Evolutionary conservation across 2,329 filamentous ascomycete genomes (phyloP).

Genomic region (Arthrobotrys sphaeroides): DNA sequence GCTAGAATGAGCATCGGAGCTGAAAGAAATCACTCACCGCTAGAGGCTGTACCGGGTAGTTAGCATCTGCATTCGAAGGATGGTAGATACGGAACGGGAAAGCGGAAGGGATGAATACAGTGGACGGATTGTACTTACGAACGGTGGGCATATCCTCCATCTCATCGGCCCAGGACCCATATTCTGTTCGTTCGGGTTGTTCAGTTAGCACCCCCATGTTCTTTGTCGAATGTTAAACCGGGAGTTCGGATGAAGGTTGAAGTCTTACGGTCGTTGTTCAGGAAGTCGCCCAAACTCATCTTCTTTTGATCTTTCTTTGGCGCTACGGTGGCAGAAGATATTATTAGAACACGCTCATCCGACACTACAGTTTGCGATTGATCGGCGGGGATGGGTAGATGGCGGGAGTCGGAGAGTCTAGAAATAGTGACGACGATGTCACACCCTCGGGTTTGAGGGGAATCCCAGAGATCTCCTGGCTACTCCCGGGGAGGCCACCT

Average conservation of each 20-base stretch:
- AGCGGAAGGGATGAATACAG: slow-evolving; percentile 17
- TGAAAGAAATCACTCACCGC: slow-evolving; percentile 25
- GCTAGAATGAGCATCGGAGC: background rate
- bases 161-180: slow-evolving; percentile 97
- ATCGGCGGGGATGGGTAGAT: background rate
- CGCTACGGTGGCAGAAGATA: slow-evolving; percentile 69
- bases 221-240: background rate
- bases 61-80: too few relatives aligned
- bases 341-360: background rate
- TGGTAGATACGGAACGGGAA: too few relatives aligned
- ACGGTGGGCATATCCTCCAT: slow-evolving; percentile 85
- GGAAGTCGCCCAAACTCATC: slow-evolving; percentile 96
- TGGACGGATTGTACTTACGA: slow-evolving; percentile 67
- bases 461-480: slow-evolving; percentile 26
- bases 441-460: slow-evolving; percentile 19
- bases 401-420: background rate
- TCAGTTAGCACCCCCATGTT: background rate
- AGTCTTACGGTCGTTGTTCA: slow-evolving; percentile 89
- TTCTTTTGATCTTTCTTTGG: slow-evolving; percentile 95
- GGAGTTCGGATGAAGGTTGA: background rate
- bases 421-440: background rate
- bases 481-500: slow-evolving; percentile 12
- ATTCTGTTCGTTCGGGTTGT: slow-evolving; percentile 57
- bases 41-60: slow-evolving; percentile 54
- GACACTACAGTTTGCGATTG: background rate